Evolutionary conservation across 768 basidiomycete species (phyloP).

Genomic region (Boletus subcaerulescens): DNA sequence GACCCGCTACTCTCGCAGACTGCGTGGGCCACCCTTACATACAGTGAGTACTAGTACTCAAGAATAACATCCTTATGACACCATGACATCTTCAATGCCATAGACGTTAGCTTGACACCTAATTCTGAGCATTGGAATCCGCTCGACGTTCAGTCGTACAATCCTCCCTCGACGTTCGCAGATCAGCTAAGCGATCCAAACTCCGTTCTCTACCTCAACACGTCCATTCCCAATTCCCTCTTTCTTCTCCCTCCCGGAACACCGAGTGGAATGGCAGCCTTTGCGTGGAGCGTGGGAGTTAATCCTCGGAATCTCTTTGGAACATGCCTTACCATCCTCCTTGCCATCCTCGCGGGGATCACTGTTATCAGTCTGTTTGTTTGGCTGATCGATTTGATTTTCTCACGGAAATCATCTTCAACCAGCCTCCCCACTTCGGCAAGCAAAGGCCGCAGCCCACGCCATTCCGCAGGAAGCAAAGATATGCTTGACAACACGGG

Average conservation of each 20-base stretch:
- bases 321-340: constrained; percentile 79
- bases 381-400: constrained; percentile 67
- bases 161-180: constrained; percentile 67
- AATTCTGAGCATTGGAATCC: constrained; percentile 65
- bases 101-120: constrained; percentile 73
- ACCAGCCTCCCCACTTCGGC: constrained; percentile 17
- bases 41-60: constrained; percentile 47
- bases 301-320: constrained; percentile 79
- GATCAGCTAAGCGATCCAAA: constrained; percentile 66
- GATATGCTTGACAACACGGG: constrained; percentile 42
- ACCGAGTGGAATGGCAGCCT: constrained; percentile 67
- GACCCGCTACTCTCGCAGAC: constrained; percentile 89
- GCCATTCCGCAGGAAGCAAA: constrained; percentile 46
- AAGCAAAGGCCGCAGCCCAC: constrained; percentile 36
- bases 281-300: constrained; percentile 82
- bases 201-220: constrained; percentile 78
- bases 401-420: constrained; percentile 25
- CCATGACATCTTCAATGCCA: constrained; percentile 2
- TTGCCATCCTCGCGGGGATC: constrained; percentile 72
- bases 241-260: constrained; percentile 67
- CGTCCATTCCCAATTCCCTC: constrained; percentile 63
- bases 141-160: constrained; percentile 51
- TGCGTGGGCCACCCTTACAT: constrained; percentile 82
- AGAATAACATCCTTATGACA: constrained; percentile 9
- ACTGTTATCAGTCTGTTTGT: constrained; percentile 65